Evolutionary conservation across 2,329 filamentous ascomycete species (phyloP).

Genomic region (Penicillium sp.): DNA sequence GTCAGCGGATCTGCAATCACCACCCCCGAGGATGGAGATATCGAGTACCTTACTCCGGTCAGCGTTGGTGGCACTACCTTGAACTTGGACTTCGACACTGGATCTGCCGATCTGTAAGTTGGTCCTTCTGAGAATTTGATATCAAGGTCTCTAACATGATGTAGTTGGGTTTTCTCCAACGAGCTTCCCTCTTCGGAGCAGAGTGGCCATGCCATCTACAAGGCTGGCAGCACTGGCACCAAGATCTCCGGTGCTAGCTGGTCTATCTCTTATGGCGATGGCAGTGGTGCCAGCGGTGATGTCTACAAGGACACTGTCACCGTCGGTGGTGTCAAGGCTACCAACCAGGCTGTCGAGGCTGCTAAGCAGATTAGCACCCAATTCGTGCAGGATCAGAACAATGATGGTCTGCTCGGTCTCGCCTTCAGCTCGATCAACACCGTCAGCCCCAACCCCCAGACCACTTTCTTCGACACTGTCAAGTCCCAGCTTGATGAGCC

Average conservation of each 20-base stretch:
- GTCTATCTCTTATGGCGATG: constrained; percentile 67
- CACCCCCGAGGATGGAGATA: constrained; percentile 53
- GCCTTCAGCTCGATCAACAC: constrained; percentile 63
- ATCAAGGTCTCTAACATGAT: constrained; percentile 8
- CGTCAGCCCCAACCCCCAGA: constrained; percentile 52
- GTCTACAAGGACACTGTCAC: constrained; percentile 67
- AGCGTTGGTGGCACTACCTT: constrained; percentile 64
- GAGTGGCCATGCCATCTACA: constrained; percentile 60
- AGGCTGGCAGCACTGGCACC: constrained; percentile 51
- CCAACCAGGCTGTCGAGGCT: constrained; percentile 65
- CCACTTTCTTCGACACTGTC: constrained; percentile 63
- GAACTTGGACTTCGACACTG: constrained; percentile 72
- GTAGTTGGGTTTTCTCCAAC: constrained; percentile 67
- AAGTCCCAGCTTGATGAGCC: constrained; percentile 51
- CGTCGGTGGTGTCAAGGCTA: constrained; percentile 61
- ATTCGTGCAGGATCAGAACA: constrained; percentile 54
- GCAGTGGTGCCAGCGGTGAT: constrained; percentile 61
- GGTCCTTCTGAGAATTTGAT: not conserved
- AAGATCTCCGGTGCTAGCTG: constrained; percentile 55
- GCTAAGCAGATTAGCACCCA: constrained; percentile 58
- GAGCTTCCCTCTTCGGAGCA: constrained; percentile 54
- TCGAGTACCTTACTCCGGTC: constrained; percentile 63
- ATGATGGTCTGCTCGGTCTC: constrained; percentile 62
- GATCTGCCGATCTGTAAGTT: constrained; percentile 65
- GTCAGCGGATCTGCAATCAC: constrained; percentile 38